Conservation (phyloP, 208 protist genomes). For the Trypanosomatidae sp. region DNA sequence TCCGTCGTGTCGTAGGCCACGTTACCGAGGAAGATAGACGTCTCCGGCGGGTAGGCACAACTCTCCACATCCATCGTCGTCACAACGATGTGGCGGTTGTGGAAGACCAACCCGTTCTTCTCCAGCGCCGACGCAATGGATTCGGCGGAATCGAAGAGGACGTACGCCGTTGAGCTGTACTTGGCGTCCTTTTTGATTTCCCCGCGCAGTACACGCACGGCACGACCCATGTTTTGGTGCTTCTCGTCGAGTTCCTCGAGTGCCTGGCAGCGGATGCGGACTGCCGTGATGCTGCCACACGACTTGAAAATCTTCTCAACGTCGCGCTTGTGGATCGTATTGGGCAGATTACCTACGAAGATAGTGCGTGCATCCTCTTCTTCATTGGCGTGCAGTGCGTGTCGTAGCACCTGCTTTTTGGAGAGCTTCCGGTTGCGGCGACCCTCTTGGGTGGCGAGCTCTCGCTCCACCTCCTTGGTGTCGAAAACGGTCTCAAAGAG, state of each 20-base stretch:
- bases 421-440: constrained; percentile 36
- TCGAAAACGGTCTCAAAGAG: constrained; percentile 59
- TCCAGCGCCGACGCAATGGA: constrained; percentile 40
- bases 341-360: constrained; percentile 90
- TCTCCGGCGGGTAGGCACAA: constrained; percentile 73
- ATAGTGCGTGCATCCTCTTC: constrained; percentile 89
- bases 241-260: constrained; percentile 44
- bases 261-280: constrained; percentile 79
- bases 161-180: constrained; percentile 83
- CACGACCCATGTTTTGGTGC: constrained; percentile 65
- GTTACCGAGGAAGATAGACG: constrained; percentile 90
- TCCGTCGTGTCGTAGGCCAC: constrained; percentile 83
- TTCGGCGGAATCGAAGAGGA: constrained; percentile 60
- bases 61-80: constrained; percentile 69
- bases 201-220: constrained; percentile 81
- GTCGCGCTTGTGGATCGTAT: constrained; percentile 67
- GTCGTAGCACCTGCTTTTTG: constrained; percentile 68
- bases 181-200: constrained; percentile 84
- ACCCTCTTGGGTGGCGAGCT: constrained; percentile 27
- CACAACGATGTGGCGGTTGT: constrained; percentile 82
- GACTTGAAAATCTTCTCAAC: constrained; percentile 82
- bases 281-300: constrained; percentile 73
- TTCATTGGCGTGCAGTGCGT: constrained; percentile 78
- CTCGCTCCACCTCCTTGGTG: constrained; percentile 33
- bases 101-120: constrained; percentile 70